A percentile compares a stretch with the other conserved stretches of the same genome.
Evolutionary conservation across 805 yeast genomes (phyloP).

Genomic region (Ogataea naganishii): DNA sequence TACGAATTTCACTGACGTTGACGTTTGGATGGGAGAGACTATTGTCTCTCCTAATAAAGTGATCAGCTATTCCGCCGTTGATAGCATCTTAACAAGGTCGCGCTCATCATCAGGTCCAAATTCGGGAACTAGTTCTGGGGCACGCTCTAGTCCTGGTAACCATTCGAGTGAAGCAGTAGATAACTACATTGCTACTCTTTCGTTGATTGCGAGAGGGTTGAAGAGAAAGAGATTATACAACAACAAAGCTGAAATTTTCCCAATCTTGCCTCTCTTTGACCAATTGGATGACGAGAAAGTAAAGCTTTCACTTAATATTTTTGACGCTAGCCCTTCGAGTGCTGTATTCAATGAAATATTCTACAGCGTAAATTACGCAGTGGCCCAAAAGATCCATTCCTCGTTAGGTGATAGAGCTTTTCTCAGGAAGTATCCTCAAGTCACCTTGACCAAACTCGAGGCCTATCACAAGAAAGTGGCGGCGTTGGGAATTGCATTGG

Average conservation of each 20-base stretch:
- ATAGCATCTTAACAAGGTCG: slow-evolving; percentile 34
- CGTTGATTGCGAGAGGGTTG: slow-evolving; percentile 59
- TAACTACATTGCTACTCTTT: slow-evolving; percentile 50
- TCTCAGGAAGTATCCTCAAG: slow-evolving; percentile 80
- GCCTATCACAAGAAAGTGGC: slow-evolving; percentile 66
- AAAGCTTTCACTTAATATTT: slow-evolving; percentile 62
- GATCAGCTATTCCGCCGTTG: slow-evolving; percentile 48
- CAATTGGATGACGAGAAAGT: slow-evolving; percentile 82
- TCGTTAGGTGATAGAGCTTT: slow-evolving; percentile 74
- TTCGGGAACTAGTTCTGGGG: slow-evolving; percentile 3
- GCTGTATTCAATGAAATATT: slow-evolving; percentile 66
- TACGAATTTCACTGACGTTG: slow-evolving; percentile 58
- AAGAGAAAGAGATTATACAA: slow-evolving; percentile 58
- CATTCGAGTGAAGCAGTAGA: slow-evolving; percentile 52
- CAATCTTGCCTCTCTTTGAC: slow-evolving; percentile 59
- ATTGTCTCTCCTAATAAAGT: slow-evolving; percentile 54
- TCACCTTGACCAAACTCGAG: slow-evolving; percentile 73
- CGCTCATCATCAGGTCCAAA: too few relatives aligned
- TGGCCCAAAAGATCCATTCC: slow-evolving; percentile 74
- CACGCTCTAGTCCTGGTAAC: slow-evolving; percentile 9
- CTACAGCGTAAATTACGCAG: slow-evolving; percentile 72
- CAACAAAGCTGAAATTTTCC: slow-evolving; percentile 34
- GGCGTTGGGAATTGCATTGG: slow-evolving; percentile 58
- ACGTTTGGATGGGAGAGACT: slow-evolving; percentile 71
- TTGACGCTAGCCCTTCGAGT: slow-evolving; percentile 48